Evolutionary conservation across 305 asterid species (phyloP), one percentile per base, ranked within the genome.

Genomic region (Withania somnifera): DNA sequence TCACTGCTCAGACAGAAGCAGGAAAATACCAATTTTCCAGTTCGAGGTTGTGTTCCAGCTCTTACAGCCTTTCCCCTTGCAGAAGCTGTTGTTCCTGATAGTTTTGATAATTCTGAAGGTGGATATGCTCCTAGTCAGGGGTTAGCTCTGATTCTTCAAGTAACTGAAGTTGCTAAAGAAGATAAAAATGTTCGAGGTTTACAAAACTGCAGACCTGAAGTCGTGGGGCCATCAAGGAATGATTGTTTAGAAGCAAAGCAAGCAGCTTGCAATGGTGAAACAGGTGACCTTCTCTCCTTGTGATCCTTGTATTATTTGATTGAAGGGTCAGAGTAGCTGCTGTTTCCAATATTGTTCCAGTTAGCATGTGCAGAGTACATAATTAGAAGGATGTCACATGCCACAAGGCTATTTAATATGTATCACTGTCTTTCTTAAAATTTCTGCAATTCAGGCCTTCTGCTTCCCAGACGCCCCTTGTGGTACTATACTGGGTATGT

Each of bases 11-110:
- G 45, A 79, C 86, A 79, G 79, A 77, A 79, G 71, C 77, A 87
- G 82, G 89, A 80, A 9, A 80, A 82, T 45, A 60, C 81, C 47
- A 68, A 45, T 73, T 63, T 63, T 78, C 66, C 88, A 78, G 83
- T 78, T 85, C 54, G 28, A 56, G 83, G 64, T 76, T 83, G 79
- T 78, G 91, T 67, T 86, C 84, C 86, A 60, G 87, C 51, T 82
- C 86, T 81, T 77, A 85, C 88, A 61, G 83, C 85, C 86, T 78
- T 84, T 79, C 86, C 84, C 60, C 83, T 84, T 83, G 71, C 84
- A 36, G 86, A 85, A 82, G 71, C 83, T 84, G 84, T 91, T 83
- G 91, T 88, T 73, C 92, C 94, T 83, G 97, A 93, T 91, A 93
- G 93, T 91, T 90, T 90, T 88, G 97, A 92, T 76, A 82, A 83